Percentiles rank a stretch among this genome's conserved stretches.
Conservation (phyloP, 805 yeast genomes). For the Suhomyces faveliae region DNA sequence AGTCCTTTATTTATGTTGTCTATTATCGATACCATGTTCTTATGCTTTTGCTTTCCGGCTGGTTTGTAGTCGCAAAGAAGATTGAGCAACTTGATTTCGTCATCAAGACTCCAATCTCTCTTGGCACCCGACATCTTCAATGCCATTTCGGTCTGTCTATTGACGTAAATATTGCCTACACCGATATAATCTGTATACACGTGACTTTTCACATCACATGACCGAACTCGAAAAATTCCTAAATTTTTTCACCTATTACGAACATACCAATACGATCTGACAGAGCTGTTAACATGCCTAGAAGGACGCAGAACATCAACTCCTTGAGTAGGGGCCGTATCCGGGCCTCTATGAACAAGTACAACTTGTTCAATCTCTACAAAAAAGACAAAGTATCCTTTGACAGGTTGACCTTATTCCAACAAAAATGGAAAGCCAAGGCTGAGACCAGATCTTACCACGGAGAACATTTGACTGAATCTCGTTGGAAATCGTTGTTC, state of each 20-base stretch:
- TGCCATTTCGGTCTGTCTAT: no score
- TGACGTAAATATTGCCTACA: no score
- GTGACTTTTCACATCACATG: background rate
- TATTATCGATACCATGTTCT: conserved; percentile 43
- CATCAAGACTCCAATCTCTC: conserved; percentile 54
- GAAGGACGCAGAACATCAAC: conserved; percentile 56
- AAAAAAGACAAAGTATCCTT: conserved; percentile 61
- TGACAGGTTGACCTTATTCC: conserved; percentile 69
- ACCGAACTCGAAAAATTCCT: background rate
- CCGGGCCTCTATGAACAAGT: conserved; percentile 89
- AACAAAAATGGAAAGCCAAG: conserved; percentile 90
- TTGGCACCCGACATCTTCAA: background rate
- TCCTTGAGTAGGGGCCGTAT: conserved; percentile 67
- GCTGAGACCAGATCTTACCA: conserved; percentile 92
- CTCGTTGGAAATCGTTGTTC: conserved; percentile 73
- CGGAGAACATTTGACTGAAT: conserved; percentile 89
- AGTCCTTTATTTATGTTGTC: conserved; percentile 34
- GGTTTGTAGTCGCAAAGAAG: conserved; percentile 68
- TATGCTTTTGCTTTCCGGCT: conserved; percentile 52
- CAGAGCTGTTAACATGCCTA: conserved; percentile 46
- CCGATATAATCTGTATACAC: background rate
- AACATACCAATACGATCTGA: background rate
- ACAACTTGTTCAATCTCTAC: conserved; percentile 83
- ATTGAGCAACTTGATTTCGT: conserved; percentile 60
- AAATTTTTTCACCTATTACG: background rate